Base-by-base conservation (phyloP, 257 asterid species). In the Solanum chmielewskii region DNA sequence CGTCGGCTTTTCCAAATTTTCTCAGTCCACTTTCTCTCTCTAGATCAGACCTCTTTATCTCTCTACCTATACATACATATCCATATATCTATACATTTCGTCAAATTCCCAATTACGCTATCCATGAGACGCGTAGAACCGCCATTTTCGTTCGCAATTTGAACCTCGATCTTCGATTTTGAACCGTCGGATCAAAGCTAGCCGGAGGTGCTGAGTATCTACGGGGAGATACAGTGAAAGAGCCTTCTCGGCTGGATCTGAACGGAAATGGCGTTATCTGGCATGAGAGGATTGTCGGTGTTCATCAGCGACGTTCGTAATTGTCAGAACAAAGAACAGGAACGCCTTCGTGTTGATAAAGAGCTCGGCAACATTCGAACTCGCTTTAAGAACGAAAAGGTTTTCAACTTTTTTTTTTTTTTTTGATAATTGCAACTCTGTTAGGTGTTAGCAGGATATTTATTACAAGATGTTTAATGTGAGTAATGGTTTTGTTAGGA, bases 251-350 rank as follows among this genome's bases (percentile, higher is more conserved):
- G 81, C 37, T 45, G 87, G 88, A 86, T 90, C 87, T 94, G 96
- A 95, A 93, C 96, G 87, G 87, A 77, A 88, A 97, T 97, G 99
- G 99, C 99, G 94, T 94, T 95, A 88, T 97, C 99, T 76, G 99
- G 99, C 90, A 97, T 97, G 99, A 90, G 99, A 89, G 99, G 99
- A 45, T 91, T 97, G 89, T 97, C 99, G 91, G 99, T 97, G 90
- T 97, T 97, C 93, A 95, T 97, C 76, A 97, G 99, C 87, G 99
- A 97, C 91, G 77, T 97, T 70, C 95, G 99, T 83, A 97, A 97
- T 93, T 95, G 99, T 89, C 99, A 90, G 94, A 97, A 97, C 89
- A 97, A 97, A 85, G 99, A 97, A 89, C 98, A 71, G 89, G 99
- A 97, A 89, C 98, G 99, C 77, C 95, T 94, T 78, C 99, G 99